Evolutionary conservation across 116 monocot species (phyloP).

Genomic region (Phalaenopsis hybrid): DNA sequence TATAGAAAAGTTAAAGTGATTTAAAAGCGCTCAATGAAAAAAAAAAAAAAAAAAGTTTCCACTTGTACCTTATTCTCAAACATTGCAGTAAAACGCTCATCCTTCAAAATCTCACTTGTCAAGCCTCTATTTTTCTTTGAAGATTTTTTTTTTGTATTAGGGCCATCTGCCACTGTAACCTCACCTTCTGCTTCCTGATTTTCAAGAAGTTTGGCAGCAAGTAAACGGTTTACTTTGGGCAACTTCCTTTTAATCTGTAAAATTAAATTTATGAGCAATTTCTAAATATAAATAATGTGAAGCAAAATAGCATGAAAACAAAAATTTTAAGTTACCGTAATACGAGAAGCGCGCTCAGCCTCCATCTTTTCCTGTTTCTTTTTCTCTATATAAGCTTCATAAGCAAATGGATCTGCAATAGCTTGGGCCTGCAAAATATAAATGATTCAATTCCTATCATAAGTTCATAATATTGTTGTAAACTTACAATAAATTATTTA

Average conservation of each 20-base stretch:
- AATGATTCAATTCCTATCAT: not conserved
- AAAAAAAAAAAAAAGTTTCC: not conserved
- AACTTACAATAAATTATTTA: not conserved
- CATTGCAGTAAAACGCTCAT: conserved; percentile 66
- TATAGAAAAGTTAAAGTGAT: no score
- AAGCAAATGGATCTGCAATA: conserved; percentile 55
- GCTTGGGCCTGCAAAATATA: conserved; percentile 46
- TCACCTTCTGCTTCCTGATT: conserved; percentile 54
- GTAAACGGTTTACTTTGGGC: conserved; percentile 72
- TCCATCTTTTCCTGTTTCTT: conserved; percentile 69
- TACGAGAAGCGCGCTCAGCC: conserved; percentile 68
- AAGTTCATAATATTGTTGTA: not conserved
- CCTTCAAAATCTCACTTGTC: conserved; percentile 47
- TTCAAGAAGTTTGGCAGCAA: conserved; percentile 57
- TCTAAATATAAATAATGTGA: not conserved
- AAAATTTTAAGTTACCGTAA: conserved; percentile 50
- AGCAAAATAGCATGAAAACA: not conserved
- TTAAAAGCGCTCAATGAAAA: no score
- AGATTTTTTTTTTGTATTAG: conserved; percentile 44
- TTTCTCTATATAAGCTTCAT: conserved; percentile 53
- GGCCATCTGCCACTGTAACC: conserved; percentile 29
- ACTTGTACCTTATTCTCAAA: conserved; percentile 73
- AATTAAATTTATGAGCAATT: conserved; percentile 4
- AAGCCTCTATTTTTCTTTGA: conserved; percentile 64
- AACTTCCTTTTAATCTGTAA: conserved; percentile 66